These are phyloP conservation scores for Erysimum pusillum DNA, from an alignment of 441 rosid genomes.

Conservation along the genomic window DNA sequence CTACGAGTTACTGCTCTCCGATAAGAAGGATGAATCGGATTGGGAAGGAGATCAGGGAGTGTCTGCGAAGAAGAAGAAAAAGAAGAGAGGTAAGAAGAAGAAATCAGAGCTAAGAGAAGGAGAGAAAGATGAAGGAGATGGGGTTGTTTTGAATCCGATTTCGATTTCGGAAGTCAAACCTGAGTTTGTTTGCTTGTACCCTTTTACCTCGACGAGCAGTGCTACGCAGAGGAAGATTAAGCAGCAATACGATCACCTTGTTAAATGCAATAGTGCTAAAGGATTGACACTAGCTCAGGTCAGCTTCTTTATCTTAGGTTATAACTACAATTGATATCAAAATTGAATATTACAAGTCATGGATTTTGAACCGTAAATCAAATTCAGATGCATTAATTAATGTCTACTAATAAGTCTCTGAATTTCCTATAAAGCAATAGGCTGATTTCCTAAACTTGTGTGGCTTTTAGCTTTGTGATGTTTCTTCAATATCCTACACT, in stretches of 20 bases:
- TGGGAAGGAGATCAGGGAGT: conserved; percentile 51
- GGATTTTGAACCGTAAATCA: not conserved
- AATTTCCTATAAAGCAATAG: conserved; percentile 10
- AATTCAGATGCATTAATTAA: not conserved
- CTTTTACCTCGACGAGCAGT: conserved; percentile 82
- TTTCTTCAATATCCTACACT: conserved; percentile 3
- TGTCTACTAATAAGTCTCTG: conserved; percentile 16
- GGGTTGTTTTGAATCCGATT: conserved; percentile 50
- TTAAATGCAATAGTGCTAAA: conserved; percentile 69
- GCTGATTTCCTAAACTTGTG: conserved; percentile 3
- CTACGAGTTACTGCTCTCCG: conserved; percentile 63
- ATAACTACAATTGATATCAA: not conserved
- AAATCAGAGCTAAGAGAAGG: conserved; percentile 43
- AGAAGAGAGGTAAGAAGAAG: conserved; percentile 68
- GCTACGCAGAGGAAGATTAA: conserved; percentile 95
- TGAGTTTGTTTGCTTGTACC: conserved; percentile 77
- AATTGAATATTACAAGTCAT: not conserved
- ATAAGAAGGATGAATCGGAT: conserved; percentile 51
- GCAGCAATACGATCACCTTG: conserved; percentile 84
- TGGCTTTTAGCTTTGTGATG: conserved; percentile 28
- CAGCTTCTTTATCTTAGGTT: conserved; percentile 22
- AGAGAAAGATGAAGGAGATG: conserved; percentile 50
- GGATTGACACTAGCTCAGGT: conserved; percentile 88
- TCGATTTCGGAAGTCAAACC: conserved; percentile 53
- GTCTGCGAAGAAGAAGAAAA: conserved; percentile 60